Percentiles rank a stretch among this genome's conserved stretches.
phyloP scores from a whole-genome alignment of 257 asterid species.

The Petunia secreta region DNA sequence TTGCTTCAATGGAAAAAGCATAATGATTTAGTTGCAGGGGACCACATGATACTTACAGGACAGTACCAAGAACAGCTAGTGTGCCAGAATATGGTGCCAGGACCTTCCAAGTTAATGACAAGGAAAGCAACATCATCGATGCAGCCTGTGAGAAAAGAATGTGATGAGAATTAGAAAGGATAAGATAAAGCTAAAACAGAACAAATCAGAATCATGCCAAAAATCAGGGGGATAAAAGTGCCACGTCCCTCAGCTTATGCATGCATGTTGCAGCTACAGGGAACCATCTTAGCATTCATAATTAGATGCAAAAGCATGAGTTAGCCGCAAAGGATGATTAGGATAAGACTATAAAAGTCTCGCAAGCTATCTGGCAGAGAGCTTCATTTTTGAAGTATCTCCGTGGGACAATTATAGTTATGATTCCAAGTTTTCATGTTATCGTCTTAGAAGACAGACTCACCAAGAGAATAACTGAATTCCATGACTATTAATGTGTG shows the following conservation, averaged over 20 bases:
- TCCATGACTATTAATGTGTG: neutral
- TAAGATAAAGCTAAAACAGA: slow-evolving; percentile 17
- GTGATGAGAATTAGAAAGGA: slow-evolving; percentile 16
- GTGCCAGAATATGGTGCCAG: slow-evolving; percentile 84
- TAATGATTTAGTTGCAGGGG: slow-evolving; percentile 24
- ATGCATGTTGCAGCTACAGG: slow-evolving; percentile 11
- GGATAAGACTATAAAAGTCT: neutral
- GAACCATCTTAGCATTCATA: slow-evolving; percentile 16
- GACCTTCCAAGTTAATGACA: slow-evolving; percentile 81
- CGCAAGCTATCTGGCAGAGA: slow-evolving; percentile 10
- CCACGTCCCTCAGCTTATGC: slow-evolving; percentile 3
- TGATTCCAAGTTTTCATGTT: neutral
- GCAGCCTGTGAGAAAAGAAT: slow-evolving; percentile 59
- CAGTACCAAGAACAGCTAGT: slow-evolving; percentile 81
- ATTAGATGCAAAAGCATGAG: neutral
- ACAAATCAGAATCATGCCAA: slow-evolving; percentile 19
- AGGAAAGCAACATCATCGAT: slow-evolving; percentile 86
- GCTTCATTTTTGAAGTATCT: slow-evolving; percentile 13
- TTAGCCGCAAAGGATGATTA: slow-evolving; percentile 10
- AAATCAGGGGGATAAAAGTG: neutral
- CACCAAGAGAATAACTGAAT: neutral
- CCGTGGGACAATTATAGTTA: neutral
- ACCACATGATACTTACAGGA: slow-evolving; percentile 61
- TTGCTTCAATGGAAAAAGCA: slow-evolving; percentile 10
- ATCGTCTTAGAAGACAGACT: slow-evolving; percentile 1